Conservation (phyloP, 2,329 filamentous ascomycete species). For the Sclerotinia sclerotiorum region DNA sequence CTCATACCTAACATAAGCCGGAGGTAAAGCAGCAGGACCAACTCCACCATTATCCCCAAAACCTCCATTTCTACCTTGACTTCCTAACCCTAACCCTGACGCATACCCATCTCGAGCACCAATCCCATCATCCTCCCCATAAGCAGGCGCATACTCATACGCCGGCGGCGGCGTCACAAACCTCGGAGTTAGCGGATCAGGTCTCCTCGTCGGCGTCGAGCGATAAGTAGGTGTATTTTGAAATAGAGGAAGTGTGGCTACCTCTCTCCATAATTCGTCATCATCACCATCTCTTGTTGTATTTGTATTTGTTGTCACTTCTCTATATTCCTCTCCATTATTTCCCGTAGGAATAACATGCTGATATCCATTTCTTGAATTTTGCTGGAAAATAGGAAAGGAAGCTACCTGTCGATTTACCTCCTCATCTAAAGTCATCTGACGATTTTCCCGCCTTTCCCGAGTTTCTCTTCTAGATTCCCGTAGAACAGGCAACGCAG, state of each 20-base stretch:
- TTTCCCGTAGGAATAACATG: not conserved
- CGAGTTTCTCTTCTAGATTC: not conserved
- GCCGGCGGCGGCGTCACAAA: not conserved
- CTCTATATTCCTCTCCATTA: not conserved
- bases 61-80: not conserved
- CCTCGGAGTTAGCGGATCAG: not conserved
- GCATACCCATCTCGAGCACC: not conserved
- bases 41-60: not conserved
- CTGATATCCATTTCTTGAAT: not conserved
- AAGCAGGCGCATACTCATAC: not conserved
- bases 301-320: not conserved
- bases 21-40: not conserved
- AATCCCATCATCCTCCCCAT: not conserved
- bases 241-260: not conserved
- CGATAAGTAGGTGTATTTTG: too few species aligned
- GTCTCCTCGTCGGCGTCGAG: not conserved
- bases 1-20: not conserved
- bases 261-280: not conserved
- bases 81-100: too few species aligned
- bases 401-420: not conserved
- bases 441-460: too few species aligned
- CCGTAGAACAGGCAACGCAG: too few species aligned
- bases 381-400: not conserved
- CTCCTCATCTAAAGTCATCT: not conserved
- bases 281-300: too few species aligned